These are phyloP conservation scores for Penicillium vulpinum DNA, from an alignment of 2,329 filamentous ascomycete species.

Conservation along the genomic window DNA sequence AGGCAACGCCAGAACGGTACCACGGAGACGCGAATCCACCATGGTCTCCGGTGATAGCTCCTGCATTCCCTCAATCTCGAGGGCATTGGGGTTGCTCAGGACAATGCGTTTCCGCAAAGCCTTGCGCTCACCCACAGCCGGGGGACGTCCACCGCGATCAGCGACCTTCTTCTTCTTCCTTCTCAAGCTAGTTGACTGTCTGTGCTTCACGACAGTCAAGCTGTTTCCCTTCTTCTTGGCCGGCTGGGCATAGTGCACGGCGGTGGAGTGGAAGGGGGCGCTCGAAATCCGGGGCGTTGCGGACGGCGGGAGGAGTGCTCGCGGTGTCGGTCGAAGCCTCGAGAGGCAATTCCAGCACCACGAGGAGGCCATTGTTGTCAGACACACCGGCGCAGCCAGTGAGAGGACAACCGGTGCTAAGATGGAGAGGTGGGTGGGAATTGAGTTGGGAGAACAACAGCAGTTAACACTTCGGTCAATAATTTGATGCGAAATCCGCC, in stretches of 20 bases:
- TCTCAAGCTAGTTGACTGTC: slow-evolving; percentile 41
- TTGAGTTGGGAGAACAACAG: slow-evolving; percentile 14
- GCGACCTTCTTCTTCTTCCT: slow-evolving; percentile 47
- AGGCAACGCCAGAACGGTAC: slow-evolving; percentile 69
- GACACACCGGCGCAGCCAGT: slow-evolving; percentile 37
- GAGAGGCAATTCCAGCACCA: slow-evolving; percentile 62
- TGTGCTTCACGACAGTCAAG: slow-evolving; percentile 36
- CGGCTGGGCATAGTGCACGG: slow-evolving; percentile 38
- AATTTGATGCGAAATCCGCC: slow-evolving; percentile 28
- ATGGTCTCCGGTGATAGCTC: slow-evolving; percentile 60
- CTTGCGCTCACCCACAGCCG: slow-evolving; percentile 77
- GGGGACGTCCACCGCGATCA: slow-evolving; percentile 56
- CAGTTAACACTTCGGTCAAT: slow-evolving; percentile 15
- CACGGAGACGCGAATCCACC: slow-evolving; percentile 57
- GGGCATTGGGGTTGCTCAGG: slow-evolving; percentile 89
- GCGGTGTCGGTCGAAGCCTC: slow-evolving; percentile 46
- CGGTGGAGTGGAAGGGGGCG: slow-evolving; percentile 48
- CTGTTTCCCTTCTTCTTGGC: slow-evolving; percentile 52
- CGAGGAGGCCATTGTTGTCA: slow-evolving; percentile 55
- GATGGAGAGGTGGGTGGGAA: slow-evolving; percentile 18
- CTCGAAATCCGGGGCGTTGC: slow-evolving; percentile 47
- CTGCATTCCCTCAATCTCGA: slow-evolving; percentile 69
- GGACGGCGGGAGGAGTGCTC: slow-evolving; percentile 42
- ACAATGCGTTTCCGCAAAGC: slow-evolving; percentile 84
- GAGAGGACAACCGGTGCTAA: slow-evolving; percentile 27